A percentile compares a stretch with the other conserved stretches of the same genome.
These are phyloP conservation scores for Sistotremastrum niveocremeum DNA, from an alignment of 768 basidiomycete species.

Conservation along the genomic window DNA sequence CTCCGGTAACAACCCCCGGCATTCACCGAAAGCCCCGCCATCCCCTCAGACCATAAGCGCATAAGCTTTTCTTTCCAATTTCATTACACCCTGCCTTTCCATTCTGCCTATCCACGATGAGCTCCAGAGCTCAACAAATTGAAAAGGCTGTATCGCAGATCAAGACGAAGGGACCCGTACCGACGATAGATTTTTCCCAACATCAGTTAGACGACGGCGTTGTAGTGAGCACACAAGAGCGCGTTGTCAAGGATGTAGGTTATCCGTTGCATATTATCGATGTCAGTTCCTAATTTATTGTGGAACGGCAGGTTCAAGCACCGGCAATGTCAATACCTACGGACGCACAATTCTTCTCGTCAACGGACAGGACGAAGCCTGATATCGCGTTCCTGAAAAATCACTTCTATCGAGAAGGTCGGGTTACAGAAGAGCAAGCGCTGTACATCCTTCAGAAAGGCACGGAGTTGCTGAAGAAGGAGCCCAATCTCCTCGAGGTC, in stretches of 20 bases:
- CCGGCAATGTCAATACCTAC: conserved; percentile 90
- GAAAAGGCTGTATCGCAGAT: conserved; percentile 15
- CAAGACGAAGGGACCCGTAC: conserved; percentile 27
- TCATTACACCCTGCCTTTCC: too few species aligned
- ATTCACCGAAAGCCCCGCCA: too few species aligned
- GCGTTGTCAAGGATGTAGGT: conserved; percentile 90
- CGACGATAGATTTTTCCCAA: conserved; percentile 79
- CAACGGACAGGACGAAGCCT: conserved; percentile 72
- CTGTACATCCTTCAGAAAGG: conserved; percentile 83
- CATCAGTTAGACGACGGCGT: conserved; percentile 89
- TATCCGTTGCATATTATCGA: neutral
- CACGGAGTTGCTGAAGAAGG: conserved; percentile 68
- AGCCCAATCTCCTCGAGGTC: conserved; percentile 85
- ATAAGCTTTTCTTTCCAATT: too few species aligned
- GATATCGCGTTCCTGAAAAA: conserved; percentile 96
- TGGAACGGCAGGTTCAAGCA: conserved; percentile 70
- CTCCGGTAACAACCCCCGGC: too few species aligned
- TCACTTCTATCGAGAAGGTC: conserved; percentile 95
- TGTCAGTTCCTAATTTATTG: neutral
- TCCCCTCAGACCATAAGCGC: too few species aligned
- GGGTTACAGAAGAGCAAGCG: conserved; percentile 89
- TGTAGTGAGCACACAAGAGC: conserved; percentile 83
- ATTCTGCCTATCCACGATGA: too few species aligned
- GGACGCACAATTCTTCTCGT: conserved; percentile 85
- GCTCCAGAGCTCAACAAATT: conserved; percentile 4